Evolutionary conservation across 257 asterid genomes (phyloP).

Genomic region (Sherardia arvensis): DNA sequence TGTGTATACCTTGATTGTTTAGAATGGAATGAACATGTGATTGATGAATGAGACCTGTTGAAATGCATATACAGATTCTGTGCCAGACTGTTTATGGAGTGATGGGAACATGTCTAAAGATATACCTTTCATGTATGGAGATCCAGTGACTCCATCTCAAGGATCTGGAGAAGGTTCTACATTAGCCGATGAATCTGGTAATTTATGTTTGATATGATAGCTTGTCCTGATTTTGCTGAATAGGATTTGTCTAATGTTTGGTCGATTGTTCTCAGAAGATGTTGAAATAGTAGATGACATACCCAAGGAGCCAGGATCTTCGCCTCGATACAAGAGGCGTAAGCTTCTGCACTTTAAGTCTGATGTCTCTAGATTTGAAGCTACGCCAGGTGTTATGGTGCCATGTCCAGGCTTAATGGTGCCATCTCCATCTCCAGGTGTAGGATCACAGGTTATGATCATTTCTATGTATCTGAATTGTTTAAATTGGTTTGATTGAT

Average conservation of each 20-base stretch:
- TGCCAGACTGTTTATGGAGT: conserved; percentile 14
- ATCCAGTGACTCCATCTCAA: conserved; percentile 24
- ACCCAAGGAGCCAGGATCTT: conserved; percentile 32
- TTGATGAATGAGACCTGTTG: not conserved
- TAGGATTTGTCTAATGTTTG: not conserved
- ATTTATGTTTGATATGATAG: not conserved
- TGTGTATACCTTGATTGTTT: not conserved
- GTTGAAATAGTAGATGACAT: conserved; percentile 28
- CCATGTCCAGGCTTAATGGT: too few relatives aligned
- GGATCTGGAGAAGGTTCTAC: conserved; percentile 16
- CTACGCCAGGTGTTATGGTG: conserved; percentile 22
- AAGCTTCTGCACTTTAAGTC: conserved; percentile 30
- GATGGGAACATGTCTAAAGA: conserved; percentile 10
- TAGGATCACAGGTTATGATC: conserved; percentile 40
- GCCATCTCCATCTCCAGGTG: too few relatives aligned
- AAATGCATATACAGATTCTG: conserved; percentile 12
- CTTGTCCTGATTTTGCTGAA: not conserved
- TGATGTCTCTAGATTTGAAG: conserved; percentile 21
- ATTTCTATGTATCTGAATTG: not conserved
- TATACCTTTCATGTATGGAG: conserved; percentile 13
- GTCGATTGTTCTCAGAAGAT: conserved; percentile 24
- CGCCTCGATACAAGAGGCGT: conserved; percentile 50
- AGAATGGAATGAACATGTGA: not conserved
- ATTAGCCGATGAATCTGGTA: conserved; percentile 13
- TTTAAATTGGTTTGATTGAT: not conserved